Percentiles rank a stretch among this genome's conserved stretches.
Evolutionary conservation across 176 grass and related monocot species (phyloP).

Genomic region (Avena sativa): DNA sequence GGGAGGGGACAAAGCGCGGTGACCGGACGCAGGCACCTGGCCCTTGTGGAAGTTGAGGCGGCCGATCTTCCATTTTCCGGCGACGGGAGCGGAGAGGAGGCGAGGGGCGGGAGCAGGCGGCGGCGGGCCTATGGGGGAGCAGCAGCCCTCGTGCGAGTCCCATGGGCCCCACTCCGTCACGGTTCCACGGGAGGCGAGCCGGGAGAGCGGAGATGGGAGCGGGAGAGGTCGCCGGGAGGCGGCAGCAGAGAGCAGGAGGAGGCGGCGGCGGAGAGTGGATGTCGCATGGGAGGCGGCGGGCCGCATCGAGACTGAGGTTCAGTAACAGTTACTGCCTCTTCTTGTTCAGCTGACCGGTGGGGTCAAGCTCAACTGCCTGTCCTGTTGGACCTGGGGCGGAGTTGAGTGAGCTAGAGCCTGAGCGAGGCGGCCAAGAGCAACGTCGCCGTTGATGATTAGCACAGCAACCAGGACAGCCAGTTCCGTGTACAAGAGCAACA

Average conservation of each 20-base stretch:
- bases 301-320: background rate
- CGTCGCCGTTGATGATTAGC: too few relatives aligned
- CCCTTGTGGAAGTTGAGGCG: constrained; percentile 94
- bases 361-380: background rate
- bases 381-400: too few relatives aligned
- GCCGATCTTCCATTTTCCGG: constrained; percentile 87
- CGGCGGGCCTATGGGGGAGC: background rate
- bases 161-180: background rate
- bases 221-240: too few relatives aligned
- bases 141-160: background rate
- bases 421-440: too few relatives aligned
- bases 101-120: constrained; percentile 25
- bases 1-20: background rate
- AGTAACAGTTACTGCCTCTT: background rate
- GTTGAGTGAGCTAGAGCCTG: too few relatives aligned
- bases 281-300: background rate
- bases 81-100: constrained; percentile 58
- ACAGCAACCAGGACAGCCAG: too few relatives aligned
- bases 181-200: background rate
- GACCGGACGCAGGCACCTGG: constrained; percentile 59
- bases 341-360: background rate
- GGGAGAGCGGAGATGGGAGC: too few relatives aligned
- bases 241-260: background rate
- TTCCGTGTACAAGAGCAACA: too few relatives aligned
- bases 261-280: background rate